phyloP scores from a whole-genome alignment of 495 filamentous ascomycete species.

The Tuber brumale region DNA sequence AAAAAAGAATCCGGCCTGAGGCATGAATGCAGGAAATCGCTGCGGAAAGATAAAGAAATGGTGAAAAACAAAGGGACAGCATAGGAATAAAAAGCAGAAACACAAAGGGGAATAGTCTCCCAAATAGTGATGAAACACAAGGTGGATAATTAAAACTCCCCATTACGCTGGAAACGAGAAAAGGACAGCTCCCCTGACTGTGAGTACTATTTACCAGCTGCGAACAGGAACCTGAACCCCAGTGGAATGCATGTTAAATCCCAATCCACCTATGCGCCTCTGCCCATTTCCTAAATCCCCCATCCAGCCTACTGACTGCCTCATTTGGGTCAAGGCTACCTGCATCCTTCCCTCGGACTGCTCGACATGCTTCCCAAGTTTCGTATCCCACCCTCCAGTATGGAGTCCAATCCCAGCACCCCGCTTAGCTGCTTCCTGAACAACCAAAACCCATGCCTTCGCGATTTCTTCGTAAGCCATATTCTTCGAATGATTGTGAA shows the following conservation, averaged over 20 bases:
- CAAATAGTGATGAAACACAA: slow-evolving; percentile 4
- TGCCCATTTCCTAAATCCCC: slow-evolving; percentile 27
- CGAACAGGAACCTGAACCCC: slow-evolving; percentile 39
- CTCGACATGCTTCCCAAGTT: slow-evolving; percentile 78
- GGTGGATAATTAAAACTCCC: slow-evolving; percentile 16
- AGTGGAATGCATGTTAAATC: slow-evolving; percentile 38
- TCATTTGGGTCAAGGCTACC: slow-evolving; percentile 57
- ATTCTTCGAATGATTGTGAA: slow-evolving; percentile 84
- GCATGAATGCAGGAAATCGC: background rate
- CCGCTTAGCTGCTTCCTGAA: slow-evolving; percentile 82
- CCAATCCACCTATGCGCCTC: slow-evolving; percentile 30
- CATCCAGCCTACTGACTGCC: slow-evolving; percentile 27
- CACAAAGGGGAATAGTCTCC: background rate
- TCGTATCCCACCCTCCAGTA: slow-evolving; percentile 89
- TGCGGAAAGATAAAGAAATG: background rate
- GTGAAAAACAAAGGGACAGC: background rate
- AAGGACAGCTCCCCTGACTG: slow-evolving; percentile 1
- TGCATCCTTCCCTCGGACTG: slow-evolving; percentile 76
- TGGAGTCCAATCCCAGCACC: slow-evolving; percentile 88
- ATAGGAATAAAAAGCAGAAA: background rate
- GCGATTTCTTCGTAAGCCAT: slow-evolving; percentile 93
- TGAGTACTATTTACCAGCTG: slow-evolving; percentile 29
- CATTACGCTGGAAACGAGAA: slow-evolving; percentile 10
- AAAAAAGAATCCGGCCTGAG: background rate
- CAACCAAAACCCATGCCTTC: slow-evolving; percentile 85